These are phyloP conservation scores for Penicillium soppii DNA, from an alignment of 495 filamentous ascomycete genomes.

Conservation along the genomic window DNA sequence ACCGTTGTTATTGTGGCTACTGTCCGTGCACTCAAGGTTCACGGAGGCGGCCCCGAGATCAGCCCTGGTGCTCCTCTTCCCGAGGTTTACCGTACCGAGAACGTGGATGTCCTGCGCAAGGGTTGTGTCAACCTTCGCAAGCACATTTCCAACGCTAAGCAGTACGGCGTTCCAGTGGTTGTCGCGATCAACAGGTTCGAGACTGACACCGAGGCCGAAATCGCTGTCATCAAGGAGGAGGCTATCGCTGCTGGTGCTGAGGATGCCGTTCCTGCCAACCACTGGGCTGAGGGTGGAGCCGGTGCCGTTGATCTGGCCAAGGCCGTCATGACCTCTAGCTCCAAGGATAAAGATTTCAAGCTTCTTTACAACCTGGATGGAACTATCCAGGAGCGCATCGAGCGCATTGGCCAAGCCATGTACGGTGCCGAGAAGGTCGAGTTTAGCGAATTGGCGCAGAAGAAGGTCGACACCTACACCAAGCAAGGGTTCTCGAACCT, in stretches of 20 bases:
- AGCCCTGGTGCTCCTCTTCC: slow-evolving; percentile 77
- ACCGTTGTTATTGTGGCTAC: slow-evolving; percentile 94
- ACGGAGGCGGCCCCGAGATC: slow-evolving; percentile 92
- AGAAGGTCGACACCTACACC: slow-evolving; percentile 93
- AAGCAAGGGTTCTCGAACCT: slow-evolving; percentile 88
- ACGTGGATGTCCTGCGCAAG: slow-evolving; percentile 81
- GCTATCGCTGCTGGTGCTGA: slow-evolving; percentile 89
- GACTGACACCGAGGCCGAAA: slow-evolving; percentile 91
- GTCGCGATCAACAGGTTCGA: slow-evolving; percentile 96
- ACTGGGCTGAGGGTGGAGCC: slow-evolving; percentile 94
- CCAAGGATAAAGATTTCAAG: slow-evolving; percentile 86
- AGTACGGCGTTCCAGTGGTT: slow-evolving; percentile 91
- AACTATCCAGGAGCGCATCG: slow-evolving; percentile 84
- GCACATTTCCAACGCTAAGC: slow-evolving; percentile 84
- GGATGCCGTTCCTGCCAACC: slow-evolving; percentile 90
- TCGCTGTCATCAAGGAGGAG: slow-evolving; percentile 83
- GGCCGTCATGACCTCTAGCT: slow-evolving; percentile 77
- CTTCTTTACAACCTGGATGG: slow-evolving; percentile 81
- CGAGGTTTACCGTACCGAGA: slow-evolving; percentile 88
- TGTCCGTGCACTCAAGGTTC: slow-evolving; percentile 92
- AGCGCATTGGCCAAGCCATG: slow-evolving; percentile 87
- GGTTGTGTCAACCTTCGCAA: slow-evolving; percentile 94
- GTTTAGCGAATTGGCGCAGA: slow-evolving; percentile 90
- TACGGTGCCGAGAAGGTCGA: slow-evolving; percentile 90
- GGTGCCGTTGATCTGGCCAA: slow-evolving; percentile 89